Evolutionary conservation across 2,329 filamentous ascomycete genomes (phyloP), one percentile per base, ranked within the genome.

Genomic region (Talaromyces marneffei): DNA sequence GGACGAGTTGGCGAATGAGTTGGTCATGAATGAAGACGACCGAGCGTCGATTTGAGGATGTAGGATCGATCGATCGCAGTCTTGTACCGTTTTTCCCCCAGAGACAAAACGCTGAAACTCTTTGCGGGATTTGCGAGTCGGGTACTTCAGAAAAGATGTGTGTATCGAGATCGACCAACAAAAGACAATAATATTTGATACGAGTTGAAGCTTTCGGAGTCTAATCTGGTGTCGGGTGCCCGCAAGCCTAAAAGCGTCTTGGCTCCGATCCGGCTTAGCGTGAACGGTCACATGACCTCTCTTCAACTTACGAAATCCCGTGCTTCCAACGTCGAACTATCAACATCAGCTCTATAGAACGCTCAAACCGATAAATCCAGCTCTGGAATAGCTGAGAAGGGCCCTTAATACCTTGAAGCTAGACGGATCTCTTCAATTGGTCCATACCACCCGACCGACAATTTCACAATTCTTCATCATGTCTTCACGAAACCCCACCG

Each of bases 401-500:
- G 20, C 27, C 18, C 9, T 14, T 16, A 12, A 16, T 20, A 7
- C 31, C 9, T 35, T 25, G 7, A 46, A 20, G 20, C n/a, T 23
- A 27, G 37, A 25, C 23, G 20, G 4, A 31, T 25, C 2, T 6
- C 27, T 39, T 18, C 56, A 59, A 62, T 62, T 56, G 55, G 33
- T 42, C 60, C 10, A 35, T 33, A 50, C 27, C 18, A 52, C 27
- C 29, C 50, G 35, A n/a, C 40, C 50, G 16, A 57, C 42, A 39
- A n/a, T 25, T n/a, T n/a, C 37, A 27, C 40, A 25, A 33, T 57
- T 55, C 56, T 52, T 42, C 67, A 76, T 68, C 70, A 84, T 85
- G 82, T 76, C 82, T 68, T 73, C 77, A 63, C 71, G 72, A 80
- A 82, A 91, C 83, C 85, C 95, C 78, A 97, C 93, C 71, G 93